Conservation (phyloP, 768 basidiomycete genomes). For the Ramaria rubella region DNA sequence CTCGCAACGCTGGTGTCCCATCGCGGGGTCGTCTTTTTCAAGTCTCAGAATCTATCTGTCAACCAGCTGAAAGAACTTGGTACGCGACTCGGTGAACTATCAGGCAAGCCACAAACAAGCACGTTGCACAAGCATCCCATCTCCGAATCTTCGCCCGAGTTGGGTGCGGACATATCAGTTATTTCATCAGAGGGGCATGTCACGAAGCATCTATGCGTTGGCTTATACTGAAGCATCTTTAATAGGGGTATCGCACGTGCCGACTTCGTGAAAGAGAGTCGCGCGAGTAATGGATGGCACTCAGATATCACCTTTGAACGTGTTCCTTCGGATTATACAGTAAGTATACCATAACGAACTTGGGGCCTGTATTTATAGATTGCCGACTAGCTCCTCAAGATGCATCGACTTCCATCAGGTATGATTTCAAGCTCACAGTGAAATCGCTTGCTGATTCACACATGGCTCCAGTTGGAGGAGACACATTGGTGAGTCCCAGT, state of each 20-base stretch:
- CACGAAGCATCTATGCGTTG: background rate
- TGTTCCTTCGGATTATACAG: slow-evolving; percentile 54
- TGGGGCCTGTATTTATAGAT: background rate
- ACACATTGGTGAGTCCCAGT: slow-evolving; percentile 34
- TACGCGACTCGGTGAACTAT: slow-evolving; percentile 40
- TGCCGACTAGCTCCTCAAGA: slow-evolving; percentile 30
- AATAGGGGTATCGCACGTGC: slow-evolving; percentile 35
- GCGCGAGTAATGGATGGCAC: slow-evolving; percentile 43
- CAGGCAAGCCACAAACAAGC: slow-evolving; percentile 42
- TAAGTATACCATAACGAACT: slow-evolving; percentile 15
- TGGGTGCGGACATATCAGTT: slow-evolving; percentile 48
- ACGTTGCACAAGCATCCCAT: slow-evolving; percentile 52
- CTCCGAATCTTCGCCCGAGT: slow-evolving; percentile 41
- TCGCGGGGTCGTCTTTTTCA: slow-evolving; percentile 63
- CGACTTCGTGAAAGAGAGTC: slow-evolving; percentile 24
- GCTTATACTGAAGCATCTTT: background rate
- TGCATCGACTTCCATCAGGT: slow-evolving; percentile 25
- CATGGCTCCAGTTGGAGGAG: slow-evolving; percentile 28
- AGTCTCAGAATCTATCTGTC: slow-evolving; percentile 43
- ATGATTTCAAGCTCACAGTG: background rate
- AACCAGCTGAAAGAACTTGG: slow-evolving; percentile 47
- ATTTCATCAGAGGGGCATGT: slow-evolving; percentile 41
- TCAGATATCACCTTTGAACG: slow-evolving; percentile 56
- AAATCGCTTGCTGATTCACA: too few relatives aligned
- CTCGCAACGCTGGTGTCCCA: slow-evolving; percentile 39